A percentile compares a stretch with the other conserved stretches of the same genome.
Evolutionary conservation across 768 basidiomycete species (phyloP).

Genomic region (Tricholoma saponaceum): DNA sequence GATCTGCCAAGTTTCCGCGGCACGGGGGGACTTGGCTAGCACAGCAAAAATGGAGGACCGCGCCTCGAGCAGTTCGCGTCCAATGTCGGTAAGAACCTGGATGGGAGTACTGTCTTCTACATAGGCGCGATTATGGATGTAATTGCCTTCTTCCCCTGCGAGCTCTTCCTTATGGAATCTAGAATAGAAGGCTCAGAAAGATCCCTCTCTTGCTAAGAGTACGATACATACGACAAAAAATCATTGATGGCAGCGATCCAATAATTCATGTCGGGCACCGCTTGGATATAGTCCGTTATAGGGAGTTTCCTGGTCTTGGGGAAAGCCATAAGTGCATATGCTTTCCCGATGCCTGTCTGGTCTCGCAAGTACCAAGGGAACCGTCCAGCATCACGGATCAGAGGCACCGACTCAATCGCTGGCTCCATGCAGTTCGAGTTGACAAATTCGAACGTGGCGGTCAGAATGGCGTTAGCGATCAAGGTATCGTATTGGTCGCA

Average conservation of each 20-base stretch:
- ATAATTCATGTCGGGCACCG: constrained; percentile 17
- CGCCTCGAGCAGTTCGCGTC: constrained; percentile 6
- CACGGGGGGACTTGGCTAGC: not conserved
- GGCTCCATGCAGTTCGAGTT: constrained; percentile 15
- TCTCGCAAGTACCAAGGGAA: constrained; percentile 20
- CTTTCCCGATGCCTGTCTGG: constrained; percentile 14
- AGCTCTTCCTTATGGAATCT: constrained; percentile 20
- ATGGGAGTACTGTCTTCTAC: constrained; percentile 6
- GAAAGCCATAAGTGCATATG: constrained; percentile 13
- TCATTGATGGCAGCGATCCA: constrained; percentile 16
- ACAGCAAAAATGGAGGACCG: constrained; percentile 5
- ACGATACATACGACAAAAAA: constrained; percentile 16
- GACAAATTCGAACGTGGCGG: constrained; percentile 15
- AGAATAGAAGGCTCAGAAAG: not conserved
- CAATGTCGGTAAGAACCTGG: constrained; percentile 11
- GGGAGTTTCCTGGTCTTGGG: constrained; percentile 10
- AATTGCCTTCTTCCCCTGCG: constrained; percentile 16
- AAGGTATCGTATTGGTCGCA: constrained; percentile 14
- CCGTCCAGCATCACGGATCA: constrained; percentile 3
- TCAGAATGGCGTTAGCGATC: constrained; percentile 15
- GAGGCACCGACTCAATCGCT: constrained; percentile 5
- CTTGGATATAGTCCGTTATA: constrained; percentile 15
- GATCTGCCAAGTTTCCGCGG: constrained; percentile 5
- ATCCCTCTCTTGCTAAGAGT: not conserved
- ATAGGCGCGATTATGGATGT: constrained; percentile 14